Evolutionary conservation across 2,329 filamentous ascomycete genomes (phyloP).

Genomic region (Orbilia blumenaviensis): DNA sequence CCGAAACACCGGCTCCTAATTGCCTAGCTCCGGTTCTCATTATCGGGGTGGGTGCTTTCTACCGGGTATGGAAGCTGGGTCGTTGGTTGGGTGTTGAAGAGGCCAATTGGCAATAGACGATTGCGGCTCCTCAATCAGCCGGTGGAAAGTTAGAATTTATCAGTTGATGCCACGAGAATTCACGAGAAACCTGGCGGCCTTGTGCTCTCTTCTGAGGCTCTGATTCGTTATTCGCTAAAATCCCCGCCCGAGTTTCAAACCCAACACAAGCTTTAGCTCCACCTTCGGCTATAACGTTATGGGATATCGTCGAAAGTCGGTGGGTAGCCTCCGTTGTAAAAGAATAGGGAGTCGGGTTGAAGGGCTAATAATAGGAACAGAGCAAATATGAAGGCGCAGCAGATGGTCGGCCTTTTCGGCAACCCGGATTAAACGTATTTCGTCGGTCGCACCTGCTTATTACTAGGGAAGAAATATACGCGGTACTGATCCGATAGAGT

Average conservation of each 20-base stretch:
- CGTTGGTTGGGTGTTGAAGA: neutral
- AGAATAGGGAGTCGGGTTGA: no score
- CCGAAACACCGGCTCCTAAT: neutral
- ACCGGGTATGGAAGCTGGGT: no score
- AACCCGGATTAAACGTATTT: no score
- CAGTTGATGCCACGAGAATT: neutral
- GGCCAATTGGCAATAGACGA: neutral
- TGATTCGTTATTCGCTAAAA: neutral
- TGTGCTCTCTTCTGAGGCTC: neutral
- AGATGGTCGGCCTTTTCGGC: no score
- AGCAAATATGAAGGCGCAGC: neutral
- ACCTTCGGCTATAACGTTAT: slow-evolving; percentile 2
- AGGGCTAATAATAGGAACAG: neutral
- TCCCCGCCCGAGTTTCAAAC: neutral
- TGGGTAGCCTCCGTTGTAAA: neutral
- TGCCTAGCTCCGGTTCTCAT: neutral
- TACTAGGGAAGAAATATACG: no score
- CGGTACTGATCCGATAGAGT: no score
- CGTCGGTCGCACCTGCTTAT: no score
- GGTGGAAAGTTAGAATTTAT: neutral
- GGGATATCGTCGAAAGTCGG: neutral
- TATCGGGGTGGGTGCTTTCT: neutral
- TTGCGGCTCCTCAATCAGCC: neutral
- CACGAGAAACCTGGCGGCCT: neutral
- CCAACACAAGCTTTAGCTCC: slow-evolving; percentile 6